Evolutionary conservation across 2,329 filamentous ascomycete genomes (phyloP).

Genomic region (Huntiella omanensis): DNA sequence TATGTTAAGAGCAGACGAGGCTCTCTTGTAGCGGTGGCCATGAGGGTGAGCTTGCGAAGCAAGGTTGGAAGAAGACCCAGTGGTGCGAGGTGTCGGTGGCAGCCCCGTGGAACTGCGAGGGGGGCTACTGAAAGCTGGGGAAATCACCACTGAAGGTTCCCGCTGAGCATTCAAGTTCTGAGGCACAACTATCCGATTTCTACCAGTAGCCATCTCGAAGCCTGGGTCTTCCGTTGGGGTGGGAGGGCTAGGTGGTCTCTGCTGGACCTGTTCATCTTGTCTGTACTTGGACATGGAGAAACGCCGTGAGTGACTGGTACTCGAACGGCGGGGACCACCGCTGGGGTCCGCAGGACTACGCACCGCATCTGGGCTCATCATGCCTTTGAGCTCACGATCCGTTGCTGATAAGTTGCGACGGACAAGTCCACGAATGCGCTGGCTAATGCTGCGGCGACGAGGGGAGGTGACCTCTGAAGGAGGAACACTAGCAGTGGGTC

Average conservation of each 20-base stretch:
- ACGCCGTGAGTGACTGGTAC: not conserved
- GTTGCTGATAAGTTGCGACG: not conserved
- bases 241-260: not conserved
- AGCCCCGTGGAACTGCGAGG: too few species aligned
- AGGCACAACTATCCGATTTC: not conserved
- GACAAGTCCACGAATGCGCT: not conserved
- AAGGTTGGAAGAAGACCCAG: too few species aligned
- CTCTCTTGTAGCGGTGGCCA: not conserved
- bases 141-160: too few species aligned
- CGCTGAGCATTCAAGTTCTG: too few species aligned
- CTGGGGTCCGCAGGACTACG: not conserved
- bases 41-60: too few species aligned
- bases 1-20: constrained; percentile 3
- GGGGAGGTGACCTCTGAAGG: constrained; percentile 3
- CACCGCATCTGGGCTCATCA: not conserved
- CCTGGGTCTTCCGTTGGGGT: not conserved
- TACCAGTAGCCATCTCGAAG: not conserved
- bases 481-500: not conserved
- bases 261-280: not conserved
- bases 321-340: not conserved
- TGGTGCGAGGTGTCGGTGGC: too few species aligned
- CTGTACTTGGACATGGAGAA: not conserved
- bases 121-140: too few species aligned
- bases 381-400: constrained; percentile 3
- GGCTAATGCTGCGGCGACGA: not conserved